Evolutionary conservation across 495 filamentous ascomycete species (phyloP).

Genomic region (Patellaria atrata): DNA sequence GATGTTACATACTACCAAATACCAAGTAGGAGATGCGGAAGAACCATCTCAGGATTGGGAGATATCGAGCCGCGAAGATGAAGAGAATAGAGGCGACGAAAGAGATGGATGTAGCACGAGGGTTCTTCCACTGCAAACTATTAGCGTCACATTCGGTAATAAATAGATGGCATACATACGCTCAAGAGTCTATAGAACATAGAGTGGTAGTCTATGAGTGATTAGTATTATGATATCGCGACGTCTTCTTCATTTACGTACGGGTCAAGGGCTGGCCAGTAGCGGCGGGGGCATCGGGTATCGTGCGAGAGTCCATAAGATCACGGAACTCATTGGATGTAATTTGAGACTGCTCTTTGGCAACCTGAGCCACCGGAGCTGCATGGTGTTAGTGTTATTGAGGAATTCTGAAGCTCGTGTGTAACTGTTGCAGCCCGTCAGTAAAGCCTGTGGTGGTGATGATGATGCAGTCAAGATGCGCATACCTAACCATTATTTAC

Average conservation of each 20-base stretch:
- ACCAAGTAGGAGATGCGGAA: constrained; percentile 71
- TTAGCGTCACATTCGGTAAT: constrained; percentile 20
- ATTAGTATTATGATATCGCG: constrained; percentile 13
- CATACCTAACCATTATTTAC: constrained; percentile 26
- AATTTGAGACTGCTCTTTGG: constrained; percentile 58
- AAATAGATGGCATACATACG: constrained; percentile 33
- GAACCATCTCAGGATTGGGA: constrained; percentile 73
- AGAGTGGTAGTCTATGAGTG: constrained; percentile 65
- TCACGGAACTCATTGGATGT: constrained; percentile 61
- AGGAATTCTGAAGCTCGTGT: constrained; percentile 3
- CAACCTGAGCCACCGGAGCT: constrained; percentile 67
- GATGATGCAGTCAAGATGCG: constrained; percentile 1
- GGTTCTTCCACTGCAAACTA: constrained; percentile 45
- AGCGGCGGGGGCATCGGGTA: constrained; percentile 51
- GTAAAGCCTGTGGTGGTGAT: constrained; percentile 1
- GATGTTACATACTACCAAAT: constrained; percentile 42
- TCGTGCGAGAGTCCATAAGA: constrained; percentile 53
- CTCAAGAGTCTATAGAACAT: constrained; percentile 82
- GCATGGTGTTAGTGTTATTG: constrained; percentile 10
- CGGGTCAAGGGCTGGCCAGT: constrained; percentile 81
- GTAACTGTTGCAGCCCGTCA: constrained; percentile 6
- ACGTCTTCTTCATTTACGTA: constrained; percentile 25
- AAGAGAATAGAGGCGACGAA: constrained; percentile 56
- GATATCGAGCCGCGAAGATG: constrained; percentile 83
- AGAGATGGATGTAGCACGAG: constrained; percentile 71